Evolutionary conservation across 2,329 filamentous ascomycete genomes (phyloP).

Genomic region (Chrysosphaeria jannelii): DNA sequence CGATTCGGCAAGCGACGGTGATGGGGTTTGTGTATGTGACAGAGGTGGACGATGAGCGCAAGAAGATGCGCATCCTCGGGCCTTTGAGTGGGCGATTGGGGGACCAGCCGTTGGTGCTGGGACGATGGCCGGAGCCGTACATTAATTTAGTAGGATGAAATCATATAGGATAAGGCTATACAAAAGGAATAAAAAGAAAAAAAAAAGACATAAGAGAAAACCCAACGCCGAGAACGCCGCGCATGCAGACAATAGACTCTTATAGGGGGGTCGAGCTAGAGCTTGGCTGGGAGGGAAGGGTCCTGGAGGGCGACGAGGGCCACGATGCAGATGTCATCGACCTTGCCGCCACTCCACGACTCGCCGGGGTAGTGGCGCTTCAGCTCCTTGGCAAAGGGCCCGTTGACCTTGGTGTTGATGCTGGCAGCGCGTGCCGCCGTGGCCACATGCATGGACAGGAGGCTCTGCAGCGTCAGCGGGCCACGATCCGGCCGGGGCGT

Average conservation of each 20-base stretch:
- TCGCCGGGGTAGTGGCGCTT: conserved; percentile 67
- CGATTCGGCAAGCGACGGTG: conserved; percentile 51
- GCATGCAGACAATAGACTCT: no score
- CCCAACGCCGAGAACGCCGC: no score
- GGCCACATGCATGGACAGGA: conserved; percentile 52
- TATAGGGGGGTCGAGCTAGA: no score
- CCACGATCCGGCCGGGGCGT: neutral
- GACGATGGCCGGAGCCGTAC: conserved; percentile 60
- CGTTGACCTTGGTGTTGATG: conserved; percentile 50
- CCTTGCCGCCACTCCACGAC: conserved; percentile 70
- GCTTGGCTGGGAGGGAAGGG: no score
- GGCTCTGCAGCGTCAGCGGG: conserved; percentile 34
- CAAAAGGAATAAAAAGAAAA: neutral
- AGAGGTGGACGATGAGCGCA: conserved; percentile 64
- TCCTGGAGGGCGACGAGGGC: conserved; percentile 49
- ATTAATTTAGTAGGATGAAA: conserved; percentile 37
- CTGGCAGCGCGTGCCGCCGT: conserved; percentile 63
- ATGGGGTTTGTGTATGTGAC: conserved; percentile 85
- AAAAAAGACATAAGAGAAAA: neutral
- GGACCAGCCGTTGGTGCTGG: conserved; percentile 53
- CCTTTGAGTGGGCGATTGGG: conserved; percentile 62
- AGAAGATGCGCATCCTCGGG: conserved; percentile 50
- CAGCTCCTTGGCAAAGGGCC: conserved; percentile 85
- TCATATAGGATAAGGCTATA: neutral
- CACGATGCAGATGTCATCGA: conserved; percentile 82